Evolutionary conservation across 2,329 filamentous ascomycete genomes (phyloP).

Genomic region (Xylariaceae sp.): DNA sequence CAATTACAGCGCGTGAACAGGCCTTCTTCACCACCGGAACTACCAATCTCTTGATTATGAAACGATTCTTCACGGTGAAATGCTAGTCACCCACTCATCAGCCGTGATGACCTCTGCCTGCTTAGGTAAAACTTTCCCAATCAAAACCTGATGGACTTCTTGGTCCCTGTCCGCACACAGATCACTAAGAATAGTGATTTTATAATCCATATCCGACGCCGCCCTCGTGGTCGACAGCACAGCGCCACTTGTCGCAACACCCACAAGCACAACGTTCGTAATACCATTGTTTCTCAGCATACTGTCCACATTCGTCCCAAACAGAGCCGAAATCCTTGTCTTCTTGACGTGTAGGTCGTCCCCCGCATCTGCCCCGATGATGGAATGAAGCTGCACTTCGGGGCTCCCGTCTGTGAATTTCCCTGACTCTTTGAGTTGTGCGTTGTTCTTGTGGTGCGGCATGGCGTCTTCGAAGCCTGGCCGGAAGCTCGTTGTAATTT

Average conservation of each 20-base stretch:
- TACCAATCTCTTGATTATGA: too few species aligned
- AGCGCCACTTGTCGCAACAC: slow-evolving; percentile 35
- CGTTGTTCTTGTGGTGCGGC: slow-evolving; percentile 23
- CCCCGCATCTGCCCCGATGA: slow-evolving; percentile 5
- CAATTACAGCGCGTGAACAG: too few species aligned
- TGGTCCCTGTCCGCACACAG: slow-evolving; percentile 34
- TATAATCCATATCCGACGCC: slow-evolving; percentile 36
- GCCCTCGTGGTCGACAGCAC: slow-evolving; percentile 37
- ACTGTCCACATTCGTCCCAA: slow-evolving; percentile 34
- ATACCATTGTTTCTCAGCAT: slow-evolving; percentile 31
- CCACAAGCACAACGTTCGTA: slow-evolving; percentile 32
- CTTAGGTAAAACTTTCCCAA: slow-evolving; percentile 33
- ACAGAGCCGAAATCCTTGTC: slow-evolving; percentile 35
- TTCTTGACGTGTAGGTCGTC: slow-evolving; percentile 34
- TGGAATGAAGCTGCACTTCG: slow-evolving; percentile 21
- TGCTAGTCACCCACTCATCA: slow-evolving; percentile 28
- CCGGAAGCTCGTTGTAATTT: slow-evolving; percentile 34
- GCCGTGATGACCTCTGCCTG: slow-evolving; percentile 29
- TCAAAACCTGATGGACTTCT: slow-evolving; percentile 33
- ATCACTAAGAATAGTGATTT: slow-evolving; percentile 34
- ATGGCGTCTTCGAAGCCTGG: slow-evolving; percentile 31
- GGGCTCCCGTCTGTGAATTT: slow-evolving; percentile 26
- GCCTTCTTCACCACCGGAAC: too few species aligned
- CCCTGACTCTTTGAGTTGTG: slow-evolving; percentile 17
- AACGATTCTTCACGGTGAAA: not conserved